Percentiles rank a stretch among this genome's conserved stretches.
These are phyloP conservation scores for Prunus mira DNA, from an alignment of 306 rosid genomes.

Conservation along the genomic window DNA sequence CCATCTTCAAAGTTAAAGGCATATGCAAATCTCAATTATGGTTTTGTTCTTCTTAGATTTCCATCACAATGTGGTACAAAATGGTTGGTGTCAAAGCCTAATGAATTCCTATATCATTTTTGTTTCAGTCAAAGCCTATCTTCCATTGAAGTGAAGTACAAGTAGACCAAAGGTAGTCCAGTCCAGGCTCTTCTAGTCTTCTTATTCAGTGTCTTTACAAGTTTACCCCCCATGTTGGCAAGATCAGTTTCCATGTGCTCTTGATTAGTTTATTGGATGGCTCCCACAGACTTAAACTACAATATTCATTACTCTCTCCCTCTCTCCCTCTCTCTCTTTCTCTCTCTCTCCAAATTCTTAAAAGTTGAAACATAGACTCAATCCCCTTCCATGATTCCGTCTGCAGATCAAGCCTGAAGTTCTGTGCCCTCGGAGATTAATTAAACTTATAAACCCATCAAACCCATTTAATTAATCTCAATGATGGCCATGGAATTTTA, in stretches of 20 bases:
- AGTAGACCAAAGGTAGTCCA: background rate
- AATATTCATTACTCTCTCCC: background rate
- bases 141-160: slow-evolving; percentile 8
- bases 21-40: no score
- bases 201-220: slow-evolving; percentile 24
- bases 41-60: no score
- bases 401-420: slow-evolving; percentile 45
- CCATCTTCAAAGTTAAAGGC: no score
- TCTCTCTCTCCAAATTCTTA: background rate
- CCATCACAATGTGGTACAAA: no score
- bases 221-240: slow-evolving; percentile 45
- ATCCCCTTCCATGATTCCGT: slow-evolving; percentile 48
- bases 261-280: slow-evolving; percentile 44
- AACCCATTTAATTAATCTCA: slow-evolving; percentile 19
- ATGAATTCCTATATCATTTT: no score
- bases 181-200: slow-evolving; percentile 23
- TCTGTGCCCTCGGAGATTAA: slow-evolving; percentile 27
- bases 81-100: no score
- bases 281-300: slow-evolving; percentile 37
- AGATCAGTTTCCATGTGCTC: slow-evolving; percentile 68
- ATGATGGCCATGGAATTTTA: slow-evolving; percentile 16
- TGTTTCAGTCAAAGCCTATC: background rate
- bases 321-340: slow-evolving; percentile 2
- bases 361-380: slow-evolving; percentile 19
- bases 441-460: slow-evolving; percentile 23